These are phyloP conservation scores for Boletus fagicola DNA, from an alignment of 768 basidiomycete species.

Conservation along the genomic window DNA sequence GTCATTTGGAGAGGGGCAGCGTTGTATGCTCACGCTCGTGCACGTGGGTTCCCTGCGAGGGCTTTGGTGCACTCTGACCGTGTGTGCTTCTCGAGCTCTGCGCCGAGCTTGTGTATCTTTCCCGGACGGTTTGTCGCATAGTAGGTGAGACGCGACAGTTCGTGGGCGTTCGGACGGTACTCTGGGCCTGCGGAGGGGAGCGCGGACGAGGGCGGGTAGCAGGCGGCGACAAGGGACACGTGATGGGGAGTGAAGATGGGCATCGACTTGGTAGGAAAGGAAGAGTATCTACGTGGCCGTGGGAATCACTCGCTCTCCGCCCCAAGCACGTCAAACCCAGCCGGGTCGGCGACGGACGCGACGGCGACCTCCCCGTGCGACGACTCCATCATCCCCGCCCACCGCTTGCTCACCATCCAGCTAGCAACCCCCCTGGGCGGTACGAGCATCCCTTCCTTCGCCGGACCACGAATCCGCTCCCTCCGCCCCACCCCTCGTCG, in stretches of 20 bases:
- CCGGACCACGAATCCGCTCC: slow-evolving; percentile 51
- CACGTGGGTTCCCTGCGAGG: slow-evolving; percentile 65
- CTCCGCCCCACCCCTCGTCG: slow-evolving; percentile 59
- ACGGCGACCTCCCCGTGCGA: slow-evolving; percentile 50
- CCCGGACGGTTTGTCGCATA: slow-evolving; percentile 82
- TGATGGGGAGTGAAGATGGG: slow-evolving; percentile 81
- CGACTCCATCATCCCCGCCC: slow-evolving; percentile 45
- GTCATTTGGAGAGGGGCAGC: not conserved
- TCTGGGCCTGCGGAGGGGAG: slow-evolving; percentile 74
- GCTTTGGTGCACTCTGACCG: slow-evolving; percentile 65
- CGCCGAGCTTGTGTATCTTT: slow-evolving; percentile 73
- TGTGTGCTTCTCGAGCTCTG: slow-evolving; percentile 74
- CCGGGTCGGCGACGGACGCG: slow-evolving; percentile 47
- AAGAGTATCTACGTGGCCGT: not conserved
- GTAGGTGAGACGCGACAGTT: slow-evolving; percentile 81
- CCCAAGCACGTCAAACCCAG: slow-evolving; percentile 52
- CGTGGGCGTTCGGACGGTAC: slow-evolving; percentile 79
- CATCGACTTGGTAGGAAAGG: slow-evolving; percentile 42
- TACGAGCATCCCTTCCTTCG: slow-evolving; percentile 54
- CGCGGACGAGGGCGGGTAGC: slow-evolving; percentile 78
- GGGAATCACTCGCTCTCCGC: slow-evolving; percentile 48
- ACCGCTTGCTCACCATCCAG: slow-evolving; percentile 77
- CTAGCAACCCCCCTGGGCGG: slow-evolving; percentile 63
- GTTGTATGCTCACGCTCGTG: slow-evolving; percentile 63
- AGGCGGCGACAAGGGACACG: slow-evolving; percentile 77